These are phyloP conservation scores for Scheffersomyces parashehatae DNA, from an alignment of 1,139 yeast species.

Conservation along the genomic window DNA sequence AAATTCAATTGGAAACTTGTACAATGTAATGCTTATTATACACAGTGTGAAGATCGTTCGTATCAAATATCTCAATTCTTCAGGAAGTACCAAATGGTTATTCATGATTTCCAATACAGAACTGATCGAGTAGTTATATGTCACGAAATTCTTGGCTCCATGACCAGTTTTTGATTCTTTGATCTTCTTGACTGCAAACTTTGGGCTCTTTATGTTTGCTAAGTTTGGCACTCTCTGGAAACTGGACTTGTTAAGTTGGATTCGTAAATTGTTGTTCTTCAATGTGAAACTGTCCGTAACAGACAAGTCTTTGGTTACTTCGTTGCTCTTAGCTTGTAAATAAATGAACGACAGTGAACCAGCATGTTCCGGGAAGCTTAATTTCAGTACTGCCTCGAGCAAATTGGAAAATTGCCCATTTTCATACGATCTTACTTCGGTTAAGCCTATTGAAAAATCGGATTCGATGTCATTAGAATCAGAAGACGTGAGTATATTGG, in stretches of 20 bases:
- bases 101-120: conserved; percentile 2
- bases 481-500: neutral
- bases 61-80: neutral
- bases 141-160: conserved; percentile 17
- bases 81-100: neutral
- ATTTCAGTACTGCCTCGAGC: too few species aligned
- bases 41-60: neutral
- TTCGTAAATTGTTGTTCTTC: conserved; percentile 6
- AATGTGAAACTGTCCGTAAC: conserved; percentile 1
- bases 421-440: too few species aligned
- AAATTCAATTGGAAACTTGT: neutral
- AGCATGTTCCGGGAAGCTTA: too few species aligned
- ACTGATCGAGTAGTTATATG: conserved; percentile 13
- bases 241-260: conserved; percentile 11
- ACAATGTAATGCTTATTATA: neutral
- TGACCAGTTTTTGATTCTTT: conserved; percentile 21
- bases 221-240: conserved; percentile 15
- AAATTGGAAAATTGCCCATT: too few species aligned
- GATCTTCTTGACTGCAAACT: conserved; percentile 11
- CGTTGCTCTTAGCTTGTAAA: neutral
- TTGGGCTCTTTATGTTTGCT: conserved; percentile 4
- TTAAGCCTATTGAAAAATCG: too few species aligned
- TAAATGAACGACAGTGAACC: neutral
- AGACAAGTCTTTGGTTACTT: neutral
- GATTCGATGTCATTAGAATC: too few species aligned